A percentile compares a stretch with the other conserved stretches of the same genome.
These are phyloP conservation scores for Pistacia integerrima DNA, from an alignment of 345 rosid species.

Conservation along the genomic window DNA sequence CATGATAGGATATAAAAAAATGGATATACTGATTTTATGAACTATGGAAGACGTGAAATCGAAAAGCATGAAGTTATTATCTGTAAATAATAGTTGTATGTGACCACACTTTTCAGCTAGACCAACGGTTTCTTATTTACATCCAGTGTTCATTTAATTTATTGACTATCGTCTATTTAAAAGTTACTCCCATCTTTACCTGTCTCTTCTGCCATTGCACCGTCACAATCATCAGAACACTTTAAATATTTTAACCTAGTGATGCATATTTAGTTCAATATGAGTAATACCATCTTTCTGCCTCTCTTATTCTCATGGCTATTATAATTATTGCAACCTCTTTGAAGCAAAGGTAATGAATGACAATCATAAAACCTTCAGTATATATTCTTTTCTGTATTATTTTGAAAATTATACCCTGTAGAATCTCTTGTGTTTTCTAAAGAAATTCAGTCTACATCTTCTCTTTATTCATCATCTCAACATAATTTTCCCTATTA, in stretches of 20 bases:
- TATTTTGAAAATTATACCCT: neutral
- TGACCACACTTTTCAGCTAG: neutral
- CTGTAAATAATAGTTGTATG: neutral
- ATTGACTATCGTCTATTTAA: neutral
- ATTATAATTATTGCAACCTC: neutral
- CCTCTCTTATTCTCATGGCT: neutral
- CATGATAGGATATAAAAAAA: neutral
- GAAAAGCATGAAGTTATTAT: neutral
- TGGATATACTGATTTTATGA: neutral
- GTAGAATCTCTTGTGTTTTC: neutral
- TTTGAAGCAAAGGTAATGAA: neutral
- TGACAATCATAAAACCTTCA: neutral
- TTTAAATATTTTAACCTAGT: neutral
- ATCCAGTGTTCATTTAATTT: neutral
- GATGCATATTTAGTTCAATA: neutral
- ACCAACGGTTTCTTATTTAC: neutral
- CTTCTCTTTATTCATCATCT: neutral
- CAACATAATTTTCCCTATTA: neutral
- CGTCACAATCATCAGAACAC: neutral
- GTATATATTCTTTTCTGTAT: neutral
- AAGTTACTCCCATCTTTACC: neutral
- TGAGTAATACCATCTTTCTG: neutral
- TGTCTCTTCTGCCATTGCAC: no score
- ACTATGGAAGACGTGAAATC: neutral
- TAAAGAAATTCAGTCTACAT: neutral